phyloP scores from a whole-genome alignment of 305 asterid genomes.

The Fraxinus angustifolia region DNA sequence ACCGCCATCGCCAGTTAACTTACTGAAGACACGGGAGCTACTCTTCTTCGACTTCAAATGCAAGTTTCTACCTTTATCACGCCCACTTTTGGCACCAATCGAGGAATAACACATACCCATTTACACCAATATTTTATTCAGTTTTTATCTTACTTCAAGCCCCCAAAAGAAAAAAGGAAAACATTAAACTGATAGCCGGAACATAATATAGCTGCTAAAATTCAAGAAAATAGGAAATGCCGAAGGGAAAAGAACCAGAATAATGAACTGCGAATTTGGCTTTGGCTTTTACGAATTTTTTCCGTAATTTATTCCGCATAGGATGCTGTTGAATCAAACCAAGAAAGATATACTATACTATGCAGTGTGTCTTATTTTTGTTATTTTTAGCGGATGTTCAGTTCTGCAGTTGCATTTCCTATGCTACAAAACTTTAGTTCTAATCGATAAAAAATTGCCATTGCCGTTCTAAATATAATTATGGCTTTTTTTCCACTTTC shows the following conservation, averaged over 20 bases:
- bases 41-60: background rate
- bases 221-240: background rate
- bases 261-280: background rate
- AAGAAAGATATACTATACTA: background rate
- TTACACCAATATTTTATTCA: background rate
- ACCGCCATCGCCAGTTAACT: conserved; percentile 8
- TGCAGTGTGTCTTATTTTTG: background rate
- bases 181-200: background rate
- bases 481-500: background rate
- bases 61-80: background rate
- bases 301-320: background rate
- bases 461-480: background rate
- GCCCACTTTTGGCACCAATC: background rate
- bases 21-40: background rate
- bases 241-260: background rate
- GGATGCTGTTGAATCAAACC: background rate
- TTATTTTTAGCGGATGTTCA: background rate
- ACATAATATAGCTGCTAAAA: background rate
- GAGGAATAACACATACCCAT: background rate
- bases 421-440: background rate
- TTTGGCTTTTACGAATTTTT: background rate
- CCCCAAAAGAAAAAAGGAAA: background rate
- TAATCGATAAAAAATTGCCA: background rate
- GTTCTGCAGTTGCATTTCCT: background rate
- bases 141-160: background rate